Percentiles rank a stretch among this genome's conserved stretches.
These are phyloP conservation scores for cucumber (Cucumis sativus) DNA, from an alignment of 306 rosid species.

Conservation along the genomic window Cucumber_9930_V3 NC_026656.2:19959501-19960000, in stretches of 20 bases:
- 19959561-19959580: background rate
- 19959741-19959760: conserved; percentile 91
- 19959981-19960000: background rate
- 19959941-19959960: conserved; percentile 28
- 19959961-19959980: background rate
- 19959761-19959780: conserved; percentile 57
- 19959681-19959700: conserved; percentile 84
- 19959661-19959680: background rate
- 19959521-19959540: no score
- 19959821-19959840: background rate
- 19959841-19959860: conserved; percentile 11
- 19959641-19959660: background rate
- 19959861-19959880: conserved; percentile 98
- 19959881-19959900: conserved; percentile 99
- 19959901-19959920: conserved; percentile 87
- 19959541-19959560: background rate
- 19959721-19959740: conserved; percentile 84
- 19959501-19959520: no score
- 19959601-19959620: background rate
- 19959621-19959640: background rate
- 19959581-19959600: background rate
- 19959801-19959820: conserved; percentile 20
- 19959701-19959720: conserved; percentile 91
- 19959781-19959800: conserved; percentile 16
- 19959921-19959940: conserved; percentile 60